A percentile compares a stretch with the other conserved stretches of the same genome.
phyloP scores from a whole-genome alignment of 768 basidiomycete species.

The Cyclocybe cylindracea region DNA sequence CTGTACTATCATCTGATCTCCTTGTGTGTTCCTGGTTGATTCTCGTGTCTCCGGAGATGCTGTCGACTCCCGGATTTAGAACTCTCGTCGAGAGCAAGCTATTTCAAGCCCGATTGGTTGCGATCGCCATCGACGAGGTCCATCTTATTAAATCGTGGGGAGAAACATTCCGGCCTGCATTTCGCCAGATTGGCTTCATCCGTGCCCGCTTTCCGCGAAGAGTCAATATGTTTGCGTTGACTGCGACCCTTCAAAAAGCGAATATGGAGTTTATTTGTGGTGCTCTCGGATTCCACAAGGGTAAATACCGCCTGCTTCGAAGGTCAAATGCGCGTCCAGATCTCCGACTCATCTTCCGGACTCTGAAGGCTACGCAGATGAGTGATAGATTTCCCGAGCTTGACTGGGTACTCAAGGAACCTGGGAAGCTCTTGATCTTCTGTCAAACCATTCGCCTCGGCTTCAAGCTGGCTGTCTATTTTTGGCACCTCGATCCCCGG shows the following conservation, averaged over 20 bases:
- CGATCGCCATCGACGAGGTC: constrained; percentile 13
- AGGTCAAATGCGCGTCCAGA: constrained; percentile 11
- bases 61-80: constrained; percentile 9
- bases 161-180: constrained; percentile 8
- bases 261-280: too few species aligned
- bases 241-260: constrained; percentile 13
- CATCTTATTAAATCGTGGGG: constrained; percentile 17
- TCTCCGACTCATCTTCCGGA: constrained; percentile 8
- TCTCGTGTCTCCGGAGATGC: constrained; percentile 13
- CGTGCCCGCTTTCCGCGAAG: background rate
- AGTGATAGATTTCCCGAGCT: constrained; percentile 12
- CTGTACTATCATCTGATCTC: too few species aligned
- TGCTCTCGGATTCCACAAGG: constrained; percentile 7
- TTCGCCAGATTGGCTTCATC: constrained; percentile 14
- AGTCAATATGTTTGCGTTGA: constrained; percentile 6
- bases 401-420: constrained; percentile 7
- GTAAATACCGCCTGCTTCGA: constrained; percentile 9
- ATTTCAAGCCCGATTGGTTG: constrained; percentile 8
- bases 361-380: background rate
- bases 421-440: constrained; percentile 5
- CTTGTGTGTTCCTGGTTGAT: too few species aligned
- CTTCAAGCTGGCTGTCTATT: constrained; percentile 7
- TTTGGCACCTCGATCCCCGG: constrained; percentile 4
- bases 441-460: constrained; percentile 4
- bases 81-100: constrained; percentile 7